phyloP scores from a whole-genome alignment of 2,329 filamentous ascomycete species.

The Talaromyces atroroseus region DNA sequence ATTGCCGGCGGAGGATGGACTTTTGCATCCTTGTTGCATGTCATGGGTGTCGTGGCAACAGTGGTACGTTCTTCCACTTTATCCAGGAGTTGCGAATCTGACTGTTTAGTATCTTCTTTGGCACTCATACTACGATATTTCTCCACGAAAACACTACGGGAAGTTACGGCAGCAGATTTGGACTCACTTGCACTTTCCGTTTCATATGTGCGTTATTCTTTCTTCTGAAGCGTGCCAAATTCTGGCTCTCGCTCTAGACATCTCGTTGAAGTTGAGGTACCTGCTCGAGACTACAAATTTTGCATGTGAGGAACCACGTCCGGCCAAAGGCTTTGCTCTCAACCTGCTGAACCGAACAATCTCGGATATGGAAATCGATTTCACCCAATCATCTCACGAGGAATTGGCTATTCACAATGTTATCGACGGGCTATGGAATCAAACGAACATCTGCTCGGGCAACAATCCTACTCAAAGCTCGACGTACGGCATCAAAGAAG shows the following conservation, averaged over 20 bases:
- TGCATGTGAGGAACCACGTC: slow-evolving; percentile 34
- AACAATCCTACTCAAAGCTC: slow-evolving; percentile 9
- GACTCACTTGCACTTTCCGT: slow-evolving; percentile 53
- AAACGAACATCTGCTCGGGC: slow-evolving; percentile 26
- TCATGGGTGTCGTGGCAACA: slow-evolving; percentile 33
- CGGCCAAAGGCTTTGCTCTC: slow-evolving; percentile 24
- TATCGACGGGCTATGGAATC: slow-evolving; percentile 24
- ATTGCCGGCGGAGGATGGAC: slow-evolving; percentile 36
- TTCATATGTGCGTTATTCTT: slow-evolving; percentile 58
- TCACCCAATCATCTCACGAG: slow-evolving; percentile 27
- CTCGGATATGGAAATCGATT: slow-evolving; percentile 37
- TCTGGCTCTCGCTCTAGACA: slow-evolving; percentile 43
- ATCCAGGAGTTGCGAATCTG: not conserved
- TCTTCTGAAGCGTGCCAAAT: slow-evolving; percentile 62
- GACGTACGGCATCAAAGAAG: slow-evolving; percentile 21
- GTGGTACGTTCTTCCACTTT: slow-evolving; percentile 21
- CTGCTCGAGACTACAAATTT: slow-evolving; percentile 34
- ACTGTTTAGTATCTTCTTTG: slow-evolving; percentile 50
- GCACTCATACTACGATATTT: slow-evolving; percentile 58
- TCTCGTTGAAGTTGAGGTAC: slow-evolving; percentile 37
- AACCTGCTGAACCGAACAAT: slow-evolving; percentile 33
- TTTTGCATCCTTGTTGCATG: slow-evolving; percentile 35
- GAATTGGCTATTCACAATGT: slow-evolving; percentile 29
- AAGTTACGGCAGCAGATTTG: slow-evolving; percentile 54
- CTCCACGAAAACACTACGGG: slow-evolving; percentile 45